phyloP scores from a whole-genome alignment of 1,284 basidiomycete genomes.

The Malassezia pachydermatis region DNA sequence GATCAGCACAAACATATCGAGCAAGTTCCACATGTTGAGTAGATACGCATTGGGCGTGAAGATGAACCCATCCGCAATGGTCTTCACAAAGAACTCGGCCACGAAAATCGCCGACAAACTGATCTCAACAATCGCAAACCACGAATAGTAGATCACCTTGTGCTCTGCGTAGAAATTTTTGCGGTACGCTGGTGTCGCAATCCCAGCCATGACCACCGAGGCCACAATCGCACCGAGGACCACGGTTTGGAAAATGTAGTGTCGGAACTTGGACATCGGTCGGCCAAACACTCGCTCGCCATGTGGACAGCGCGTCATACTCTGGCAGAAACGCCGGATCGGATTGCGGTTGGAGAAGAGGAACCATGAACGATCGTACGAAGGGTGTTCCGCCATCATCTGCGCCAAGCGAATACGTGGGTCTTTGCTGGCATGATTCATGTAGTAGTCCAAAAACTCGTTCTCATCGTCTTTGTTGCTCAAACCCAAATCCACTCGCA shows the following conservation, averaged over 20 bases:
- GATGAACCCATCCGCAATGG: conserved; percentile 73
- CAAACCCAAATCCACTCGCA: conserved; percentile 41
- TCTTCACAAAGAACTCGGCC: conserved; percentile 77
- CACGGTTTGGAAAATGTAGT: conserved; percentile 64
- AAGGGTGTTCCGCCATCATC: conserved; percentile 78
- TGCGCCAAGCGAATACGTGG: conserved; percentile 70
- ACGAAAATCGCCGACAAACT: conserved; percentile 67
- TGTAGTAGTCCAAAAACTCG: conserved; percentile 25
- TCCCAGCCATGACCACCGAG: conserved; percentile 70
- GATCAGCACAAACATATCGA: conserved; percentile 77
- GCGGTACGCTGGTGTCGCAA: conserved; percentile 79
- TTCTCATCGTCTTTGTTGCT: conserved; percentile 16
- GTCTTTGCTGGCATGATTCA: conserved; percentile 54
- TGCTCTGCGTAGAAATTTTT: conserved; percentile 60
- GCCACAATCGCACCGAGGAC: conserved; percentile 70
- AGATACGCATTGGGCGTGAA: conserved; percentile 92
- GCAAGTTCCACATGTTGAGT: conserved; percentile 78
- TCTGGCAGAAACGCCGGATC: conserved; percentile 70
- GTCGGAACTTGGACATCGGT: conserved; percentile 51
- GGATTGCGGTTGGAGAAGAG: conserved; percentile 71
- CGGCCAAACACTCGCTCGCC: conserved; percentile 61
- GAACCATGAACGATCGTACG: conserved; percentile 84
- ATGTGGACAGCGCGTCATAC: conserved; percentile 67
- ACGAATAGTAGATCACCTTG: conserved; percentile 60
- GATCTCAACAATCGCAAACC: conserved; percentile 79